These are phyloP conservation scores for Penicillium crustosum DNA, from an alignment of 2,329 filamentous ascomycete genomes.

Conservation along the genomic window DNA sequence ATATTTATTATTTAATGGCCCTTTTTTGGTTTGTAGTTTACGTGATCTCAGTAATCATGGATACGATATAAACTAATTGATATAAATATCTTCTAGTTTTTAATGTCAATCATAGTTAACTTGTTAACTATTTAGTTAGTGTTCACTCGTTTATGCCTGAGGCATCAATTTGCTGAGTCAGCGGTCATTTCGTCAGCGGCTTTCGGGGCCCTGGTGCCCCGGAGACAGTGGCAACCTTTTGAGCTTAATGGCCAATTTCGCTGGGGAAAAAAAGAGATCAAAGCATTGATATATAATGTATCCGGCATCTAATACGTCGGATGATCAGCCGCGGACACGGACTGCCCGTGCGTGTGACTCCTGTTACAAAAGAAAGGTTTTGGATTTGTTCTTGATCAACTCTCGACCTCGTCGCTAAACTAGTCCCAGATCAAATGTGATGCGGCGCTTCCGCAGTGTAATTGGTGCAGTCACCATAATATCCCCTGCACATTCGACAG, in stretches of 20 bases:
- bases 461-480: conserved; percentile 53
- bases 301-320: conserved; percentile 15
- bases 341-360: conserved; percentile 49
- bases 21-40: neutral
- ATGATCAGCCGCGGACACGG: conserved; percentile 27
- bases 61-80: neutral
- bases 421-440: conserved; percentile 54
- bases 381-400: conserved; percentile 20
- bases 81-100: neutral
- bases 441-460: conserved; percentile 45
- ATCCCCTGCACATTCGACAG: conserved; percentile 50
- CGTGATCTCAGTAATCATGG: neutral
- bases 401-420: neutral
- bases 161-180: neutral
- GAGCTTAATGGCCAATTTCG: neutral
- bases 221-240: neutral
- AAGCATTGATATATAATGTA: conserved; percentile 12
- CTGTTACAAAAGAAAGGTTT: conserved; percentile 54
- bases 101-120: too few relatives aligned
- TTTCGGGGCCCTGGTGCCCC: neutral
- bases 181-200: conserved; percentile 1
- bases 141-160: neutral
- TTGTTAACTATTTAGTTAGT: too few relatives aligned
- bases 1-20: neutral
- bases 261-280: neutral